Evolutionary conservation across 2,329 filamentous ascomycete species (phyloP).

Genomic region (Ophiostoma angusticollis): DNA sequence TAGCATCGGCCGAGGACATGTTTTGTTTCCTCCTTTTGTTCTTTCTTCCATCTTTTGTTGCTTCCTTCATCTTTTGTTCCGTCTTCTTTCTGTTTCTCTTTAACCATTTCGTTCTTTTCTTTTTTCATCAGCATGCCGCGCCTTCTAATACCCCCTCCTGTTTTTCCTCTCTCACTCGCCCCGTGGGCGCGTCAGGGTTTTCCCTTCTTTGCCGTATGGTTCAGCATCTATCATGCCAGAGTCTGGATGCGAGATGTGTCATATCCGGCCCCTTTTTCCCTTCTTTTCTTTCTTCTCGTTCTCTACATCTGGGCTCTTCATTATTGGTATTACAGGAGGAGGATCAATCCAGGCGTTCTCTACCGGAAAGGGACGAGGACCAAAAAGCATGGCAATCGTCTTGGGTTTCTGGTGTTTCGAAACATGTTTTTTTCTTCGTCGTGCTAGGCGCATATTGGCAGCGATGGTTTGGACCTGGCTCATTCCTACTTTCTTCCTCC

Average conservation of each 20-base stretch:
- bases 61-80: not conserved
- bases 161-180: constrained; percentile 6
- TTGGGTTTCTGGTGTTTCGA: too few species aligned
- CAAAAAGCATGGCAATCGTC: constrained; percentile 5
- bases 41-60: constrained; percentile 1
- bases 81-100: constrained; percentile 10
- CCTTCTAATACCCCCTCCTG: not conserved
- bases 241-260: not conserved
- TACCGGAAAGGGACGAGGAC: constrained; percentile 2
- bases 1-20: constrained; percentile 1
- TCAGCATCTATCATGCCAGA: not conserved
- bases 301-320: not conserved
- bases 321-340: constrained; percentile 2
- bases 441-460: too few species aligned
- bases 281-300: not conserved
- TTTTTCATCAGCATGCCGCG: constrained; percentile 1
- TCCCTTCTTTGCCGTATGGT: not conserved
- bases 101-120: constrained; percentile 1
- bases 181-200: not conserved
- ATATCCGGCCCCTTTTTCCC: not conserved
- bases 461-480: too few species aligned
- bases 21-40: constrained; percentile 1
- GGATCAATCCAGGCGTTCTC: constrained; percentile 5
- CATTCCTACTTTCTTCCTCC: too few species aligned
- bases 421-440: too few species aligned